Conservation (phyloP, 2,329 filamentous ascomycete genomes). For the Plectosphaerella plurivora region DNA sequence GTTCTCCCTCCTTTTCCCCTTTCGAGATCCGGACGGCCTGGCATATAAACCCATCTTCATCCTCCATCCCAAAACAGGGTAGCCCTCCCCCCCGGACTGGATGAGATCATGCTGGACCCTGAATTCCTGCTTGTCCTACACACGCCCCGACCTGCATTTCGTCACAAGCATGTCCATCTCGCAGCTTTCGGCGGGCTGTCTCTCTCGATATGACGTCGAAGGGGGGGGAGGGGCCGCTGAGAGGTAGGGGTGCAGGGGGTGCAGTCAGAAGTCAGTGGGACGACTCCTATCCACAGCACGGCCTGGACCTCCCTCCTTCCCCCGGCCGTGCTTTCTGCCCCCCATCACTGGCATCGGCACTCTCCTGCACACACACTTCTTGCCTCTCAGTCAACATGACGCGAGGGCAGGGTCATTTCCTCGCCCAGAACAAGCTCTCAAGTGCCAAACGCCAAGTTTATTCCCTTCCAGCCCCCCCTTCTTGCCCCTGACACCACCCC, state of each 20-base stretch:
- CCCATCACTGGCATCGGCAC: background rate
- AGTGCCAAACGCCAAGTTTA: background rate
- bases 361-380: background rate
- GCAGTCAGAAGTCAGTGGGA: background rate
- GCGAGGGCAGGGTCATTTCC: background rate
- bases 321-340: background rate
- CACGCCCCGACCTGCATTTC: background rate
- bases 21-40: conserved; percentile 5
- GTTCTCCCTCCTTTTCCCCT: background rate
- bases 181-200: background rate
- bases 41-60: conserved; percentile 13
- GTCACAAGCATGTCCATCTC: background rate
- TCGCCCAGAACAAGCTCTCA: too few relatives aligned
- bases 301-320: background rate
- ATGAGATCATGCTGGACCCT: conserved; percentile 17
- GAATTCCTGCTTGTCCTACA: conserved; percentile 4
- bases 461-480: background rate
- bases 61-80: conserved; percentile 12
- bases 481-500: background rate
- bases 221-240: background rate
- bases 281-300: background rate
- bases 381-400: background rate
- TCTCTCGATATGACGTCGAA: conserved; percentile 3
- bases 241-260: background rate
- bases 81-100: conserved; percentile 4